A percentile compares a stretch with the other conserved stretches of the same genome.
These are phyloP conservation scores for Spathaspora sp. DNA, from an alignment of 1,139 yeast genomes.

Conservation along the genomic window DNA sequence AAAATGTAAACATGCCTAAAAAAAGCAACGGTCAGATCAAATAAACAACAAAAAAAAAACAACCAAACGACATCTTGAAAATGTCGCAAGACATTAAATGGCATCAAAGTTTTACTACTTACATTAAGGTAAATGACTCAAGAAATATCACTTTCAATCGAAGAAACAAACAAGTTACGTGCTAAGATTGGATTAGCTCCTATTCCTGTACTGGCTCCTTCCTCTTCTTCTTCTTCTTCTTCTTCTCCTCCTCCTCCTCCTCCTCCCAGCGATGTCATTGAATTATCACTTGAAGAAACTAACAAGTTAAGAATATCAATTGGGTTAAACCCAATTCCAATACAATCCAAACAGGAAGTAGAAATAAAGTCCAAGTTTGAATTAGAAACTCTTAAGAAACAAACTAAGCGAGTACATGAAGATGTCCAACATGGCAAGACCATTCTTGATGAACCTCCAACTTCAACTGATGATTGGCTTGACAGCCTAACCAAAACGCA, in stretches of 20 bases:
- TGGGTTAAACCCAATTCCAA: slow-evolving; percentile 33
- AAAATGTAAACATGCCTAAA: background rate
- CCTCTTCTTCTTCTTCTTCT: too few species aligned
- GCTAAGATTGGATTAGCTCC: slow-evolving; percentile 31
- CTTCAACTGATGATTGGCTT: slow-evolving; percentile 42
- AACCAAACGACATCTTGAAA: background rate
- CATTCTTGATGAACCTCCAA: background rate
- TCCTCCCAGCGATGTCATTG: slow-evolving; percentile 24
- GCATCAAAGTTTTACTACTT: too few species aligned
- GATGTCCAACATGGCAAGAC: slow-evolving; percentile 11
- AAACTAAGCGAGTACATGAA: background rate
- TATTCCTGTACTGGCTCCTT: slow-evolving; percentile 19
- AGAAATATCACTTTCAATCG: slow-evolving; percentile 34
- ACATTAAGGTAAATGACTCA: slow-evolving; percentile 18
- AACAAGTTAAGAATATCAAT: slow-evolving; percentile 33
- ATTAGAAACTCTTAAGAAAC: background rate
- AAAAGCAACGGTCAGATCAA: too few species aligned
- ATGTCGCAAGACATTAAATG: background rate
- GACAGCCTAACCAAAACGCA: slow-evolving; percentile 17
- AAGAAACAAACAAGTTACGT: slow-evolving; percentile 40
- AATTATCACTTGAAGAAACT: slow-evolving; percentile 38
- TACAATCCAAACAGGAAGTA: background rate
- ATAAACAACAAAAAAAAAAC: background rate
- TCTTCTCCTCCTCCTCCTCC: too few species aligned
- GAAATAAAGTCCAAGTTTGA: background rate